Evolutionary conservation across 768 basidiomycete genomes (phyloP).

Genomic region (Mycena pura): DNA sequence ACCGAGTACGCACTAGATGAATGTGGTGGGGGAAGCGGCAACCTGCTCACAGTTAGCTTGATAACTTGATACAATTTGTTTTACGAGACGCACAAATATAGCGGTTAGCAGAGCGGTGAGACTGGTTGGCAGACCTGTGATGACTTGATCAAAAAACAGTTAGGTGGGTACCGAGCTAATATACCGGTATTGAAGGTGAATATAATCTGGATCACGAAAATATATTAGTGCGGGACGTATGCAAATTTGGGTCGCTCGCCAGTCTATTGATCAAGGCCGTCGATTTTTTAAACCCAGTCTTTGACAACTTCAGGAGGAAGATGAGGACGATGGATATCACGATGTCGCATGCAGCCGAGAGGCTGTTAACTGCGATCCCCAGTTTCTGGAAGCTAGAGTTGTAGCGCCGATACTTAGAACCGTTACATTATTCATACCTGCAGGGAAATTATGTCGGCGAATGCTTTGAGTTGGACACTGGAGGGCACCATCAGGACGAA

Average conservation of each 20-base stretch:
- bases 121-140: neutral
- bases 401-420: too few relatives aligned
- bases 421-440: neutral
- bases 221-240: neutral
- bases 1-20: neutral
- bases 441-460: neutral
- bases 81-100: neutral
- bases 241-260: neutral
- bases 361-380: neutral
- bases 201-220: neutral
- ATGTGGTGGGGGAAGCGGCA: neutral
- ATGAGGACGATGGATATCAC: neutral
- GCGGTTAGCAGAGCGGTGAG: neutral
- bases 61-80: neutral
- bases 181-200: neutral
- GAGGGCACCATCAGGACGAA: neutral
- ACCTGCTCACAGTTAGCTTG: neutral
- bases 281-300: constrained; percentile 6
- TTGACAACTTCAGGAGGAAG: neutral
- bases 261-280: constrained; percentile 12
- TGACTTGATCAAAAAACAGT: neutral
- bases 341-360: neutral
- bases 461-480: neutral
- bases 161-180: neutral
- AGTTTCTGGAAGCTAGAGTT: neutral